Evolutionary conservation across 331 rosid genomes (phyloP).

Genomic region (Quercus lobata): DNA sequence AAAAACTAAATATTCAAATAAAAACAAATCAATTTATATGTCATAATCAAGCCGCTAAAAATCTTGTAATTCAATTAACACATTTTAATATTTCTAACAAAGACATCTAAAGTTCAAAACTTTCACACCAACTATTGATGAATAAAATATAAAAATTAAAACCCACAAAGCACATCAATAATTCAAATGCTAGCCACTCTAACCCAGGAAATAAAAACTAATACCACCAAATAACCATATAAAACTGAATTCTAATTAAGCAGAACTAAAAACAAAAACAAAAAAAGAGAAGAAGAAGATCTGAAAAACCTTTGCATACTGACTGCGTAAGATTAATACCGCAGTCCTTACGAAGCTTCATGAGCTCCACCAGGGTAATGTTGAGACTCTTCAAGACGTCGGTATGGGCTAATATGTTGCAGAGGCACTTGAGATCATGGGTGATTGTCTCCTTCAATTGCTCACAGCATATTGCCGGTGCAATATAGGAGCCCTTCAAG

Average conservation of each 20-base stretch:
- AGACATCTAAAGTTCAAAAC: too few relatives aligned
- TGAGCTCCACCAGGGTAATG: conserved; percentile 24
- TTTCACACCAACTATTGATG: too few relatives aligned
- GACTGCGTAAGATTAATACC: conserved; percentile 21
- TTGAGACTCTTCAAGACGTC: conserved; percentile 5
- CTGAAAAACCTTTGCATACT: conserved; percentile 31
- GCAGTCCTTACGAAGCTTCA: conserved; percentile 51
- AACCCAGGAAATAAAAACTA: too few relatives aligned
- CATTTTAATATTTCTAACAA: too few relatives aligned
- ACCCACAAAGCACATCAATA: too few relatives aligned
- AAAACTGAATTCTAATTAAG: neutral
- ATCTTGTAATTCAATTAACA: too few relatives aligned
- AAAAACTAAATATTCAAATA: too few relatives aligned
- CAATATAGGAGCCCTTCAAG: conserved; percentile 16
- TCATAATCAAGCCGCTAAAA: too few relatives aligned
- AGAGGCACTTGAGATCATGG: conserved; percentile 27
- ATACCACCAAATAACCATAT: neutral
- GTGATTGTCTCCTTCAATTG: conserved; percentile 31
- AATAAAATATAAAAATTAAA: too few relatives aligned
- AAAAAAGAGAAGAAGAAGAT: neutral
- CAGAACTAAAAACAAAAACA: neutral
- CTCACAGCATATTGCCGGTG: conserved; percentile 29
- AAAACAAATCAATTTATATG: too few relatives aligned
- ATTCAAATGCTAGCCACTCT: neutral
- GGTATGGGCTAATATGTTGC: conserved; percentile 25